Conservation (phyloP, 495 filamentous ascomycete species). For the Hypomontagnella monticulosa region DNA sequence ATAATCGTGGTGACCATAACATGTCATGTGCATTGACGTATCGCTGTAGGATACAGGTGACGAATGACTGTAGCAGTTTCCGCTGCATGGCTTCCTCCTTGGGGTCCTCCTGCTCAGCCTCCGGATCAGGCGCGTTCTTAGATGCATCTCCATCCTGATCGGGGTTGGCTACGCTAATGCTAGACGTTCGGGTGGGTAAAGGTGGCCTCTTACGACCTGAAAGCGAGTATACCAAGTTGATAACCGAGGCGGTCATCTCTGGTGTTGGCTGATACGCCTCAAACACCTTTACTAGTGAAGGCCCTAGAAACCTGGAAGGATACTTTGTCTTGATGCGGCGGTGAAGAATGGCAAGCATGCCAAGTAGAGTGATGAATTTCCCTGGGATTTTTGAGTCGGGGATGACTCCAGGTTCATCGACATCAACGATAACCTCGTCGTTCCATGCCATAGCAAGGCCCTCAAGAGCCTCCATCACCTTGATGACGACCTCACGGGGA, state of each 20-base stretch:
- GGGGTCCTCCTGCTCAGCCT: slow-evolving; percentile 71
- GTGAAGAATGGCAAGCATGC: slow-evolving; percentile 86
- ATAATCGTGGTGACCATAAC: slow-evolving; percentile 80
- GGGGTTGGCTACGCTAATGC: slow-evolving; percentile 63
- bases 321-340: slow-evolving; percentile 87
- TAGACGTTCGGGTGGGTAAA: slow-evolving; percentile 74
- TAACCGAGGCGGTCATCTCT: slow-evolving; percentile 75
- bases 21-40: slow-evolving; percentile 73
- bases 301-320: slow-evolving; percentile 92
- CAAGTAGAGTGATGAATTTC: slow-evolving; percentile 79
- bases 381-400: slow-evolving; percentile 44
- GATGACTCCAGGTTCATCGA: slow-evolving; percentile 33
- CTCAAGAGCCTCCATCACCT: slow-evolving; percentile 75
- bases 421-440: slow-evolving; percentile 57
- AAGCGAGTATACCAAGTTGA: slow-evolving; percentile 78
- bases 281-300: slow-evolving; percentile 80
- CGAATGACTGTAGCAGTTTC: slow-evolving; percentile 83
- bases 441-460: slow-evolving; percentile 66
- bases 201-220: slow-evolving; percentile 77
- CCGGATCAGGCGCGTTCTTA: slow-evolving; percentile 80
- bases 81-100: slow-evolving; percentile 69
- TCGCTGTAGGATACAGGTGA: slow-evolving; percentile 84
- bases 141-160: slow-evolving; percentile 55
- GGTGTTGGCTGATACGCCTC: slow-evolving; percentile 70
- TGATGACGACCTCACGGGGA: slow-evolving; percentile 91